Evolutionary conservation across 164 flowering plant genomes (phyloP), one percentile per base, ranked within the genome.

Genomic region (Vitis riparia): DNA sequence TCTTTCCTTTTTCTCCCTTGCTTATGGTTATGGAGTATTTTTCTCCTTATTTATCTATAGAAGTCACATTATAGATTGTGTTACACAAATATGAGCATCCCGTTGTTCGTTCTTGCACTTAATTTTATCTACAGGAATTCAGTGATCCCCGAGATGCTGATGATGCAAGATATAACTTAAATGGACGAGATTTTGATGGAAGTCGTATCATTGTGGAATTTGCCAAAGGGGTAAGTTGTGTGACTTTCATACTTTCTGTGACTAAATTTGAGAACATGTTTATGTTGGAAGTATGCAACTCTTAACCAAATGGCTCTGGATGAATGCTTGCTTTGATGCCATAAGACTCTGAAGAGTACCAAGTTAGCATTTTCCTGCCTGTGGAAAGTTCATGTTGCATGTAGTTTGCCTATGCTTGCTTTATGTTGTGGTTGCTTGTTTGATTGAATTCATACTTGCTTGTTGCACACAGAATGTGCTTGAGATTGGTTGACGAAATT

Each of bases 111-210:
- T 29, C 29, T 65, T 17, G 62, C 27, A 44, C 9, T 71, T 60
- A 14, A 23, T 6, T 27, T 61, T 62, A 23, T 32, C 30, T 49
- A 56, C 86, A 90, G 95, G 92, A 90, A 77, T 90, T 90, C 62
- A 88, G 94, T 76, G 93, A 89, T 81, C 85, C 87, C 7, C 85
- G 97, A 37, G 97, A 92, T 85, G 97, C 97, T 30, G 97, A 91
- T 81, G 94, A 91, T 87, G 97, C 97, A 63, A 85, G 82, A 72
- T 76, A 86, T 69, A 44, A 71, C 61, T 69, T 86, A 51, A 76
- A 86, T 82, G 89, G 89, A 1, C 64, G 80, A 3, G 80, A 80
- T 9, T 17, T 80, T 61, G 75, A 72, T 79, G 97, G 94, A 52
- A 86, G 91, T 64, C 91, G 91, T 17, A 84, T 92, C 11, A 65